These are phyloP conservation scores for Schwanniomyces occidentalis DNA, from an alignment of 805 yeast genomes.

Conservation along the genomic window DNA sequence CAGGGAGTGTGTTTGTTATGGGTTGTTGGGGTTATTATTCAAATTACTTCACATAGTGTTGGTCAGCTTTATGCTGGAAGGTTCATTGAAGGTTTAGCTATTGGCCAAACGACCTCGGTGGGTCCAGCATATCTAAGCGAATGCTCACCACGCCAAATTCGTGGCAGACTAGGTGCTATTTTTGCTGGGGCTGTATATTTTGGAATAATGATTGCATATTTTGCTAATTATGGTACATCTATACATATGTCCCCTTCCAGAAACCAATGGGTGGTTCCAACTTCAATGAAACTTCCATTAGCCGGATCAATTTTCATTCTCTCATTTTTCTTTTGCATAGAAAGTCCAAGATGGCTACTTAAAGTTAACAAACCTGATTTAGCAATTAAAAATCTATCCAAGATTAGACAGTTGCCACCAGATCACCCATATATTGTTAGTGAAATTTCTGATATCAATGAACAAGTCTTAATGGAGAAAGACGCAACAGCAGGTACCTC, in stretches of 20 bases:
- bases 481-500: conserved; percentile 25
- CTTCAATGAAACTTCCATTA: conserved; percentile 46
- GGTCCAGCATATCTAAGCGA: conserved; percentile 59
- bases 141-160: conserved; percentile 50
- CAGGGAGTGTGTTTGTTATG: conserved; percentile 44
- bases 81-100: conserved; percentile 53
- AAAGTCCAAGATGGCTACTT: conserved; percentile 54
- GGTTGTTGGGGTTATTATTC: conserved; percentile 49
- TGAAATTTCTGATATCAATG: conserved; percentile 53
- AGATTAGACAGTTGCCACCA: conserved; percentile 43
- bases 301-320: conserved; percentile 46
- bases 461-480: conserved; percentile 40
- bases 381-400: conserved; percentile 41
- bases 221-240: conserved; percentile 53
- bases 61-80: conserved; percentile 60
- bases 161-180: conserved; percentile 53
- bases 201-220: conserved; percentile 52
- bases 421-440: conserved; percentile 51
- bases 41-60: conserved; percentile 43
- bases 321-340: conserved; percentile 44
- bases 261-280: conserved; percentile 57
- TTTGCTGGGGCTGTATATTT: conserved; percentile 61
- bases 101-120: conserved; percentile 58
- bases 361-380: conserved; percentile 41
- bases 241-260: conserved; percentile 37